Evolutionary conservation across 306 rosid species (phyloP).

Genomic region (Medicago ruthenica): DNA sequence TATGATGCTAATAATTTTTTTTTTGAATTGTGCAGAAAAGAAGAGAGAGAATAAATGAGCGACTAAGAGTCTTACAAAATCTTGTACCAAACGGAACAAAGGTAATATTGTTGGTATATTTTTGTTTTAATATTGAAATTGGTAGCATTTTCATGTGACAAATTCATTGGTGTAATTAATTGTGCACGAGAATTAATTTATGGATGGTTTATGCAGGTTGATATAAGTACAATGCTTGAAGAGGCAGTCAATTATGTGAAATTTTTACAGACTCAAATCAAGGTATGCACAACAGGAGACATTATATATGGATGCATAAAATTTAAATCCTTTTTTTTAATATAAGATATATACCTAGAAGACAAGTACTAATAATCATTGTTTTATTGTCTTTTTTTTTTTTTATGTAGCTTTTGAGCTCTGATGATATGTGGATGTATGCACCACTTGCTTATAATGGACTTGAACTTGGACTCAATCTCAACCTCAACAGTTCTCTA

Average conservation of each 20-base stretch:
- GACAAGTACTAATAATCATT: not conserved
- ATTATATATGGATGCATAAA: not conserved
- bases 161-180: not conserved
- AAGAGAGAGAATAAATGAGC: slow-evolving; percentile 86
- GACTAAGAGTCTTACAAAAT: slow-evolving; percentile 74
- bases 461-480: slow-evolving; percentile 74
- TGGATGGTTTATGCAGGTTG: slow-evolving; percentile 59
- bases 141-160: not conserved
- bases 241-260: slow-evolving; percentile 92
- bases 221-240: slow-evolving; percentile 98
- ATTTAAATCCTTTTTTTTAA: not conserved
- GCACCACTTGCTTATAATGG: slow-evolving; percentile 94
- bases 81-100: slow-evolving; percentile 95
- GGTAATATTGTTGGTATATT: slow-evolving; percentile 43
- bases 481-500: slow-evolving; percentile 51
- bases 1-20: slow-evolving; percentile 24
- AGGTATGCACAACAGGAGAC: slow-evolving; percentile 66
- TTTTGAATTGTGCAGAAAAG: slow-evolving; percentile 70
- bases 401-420: slow-evolving; percentile 75
- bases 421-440: slow-evolving; percentile 95
- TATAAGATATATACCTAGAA: not conserved
- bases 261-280: slow-evolving; percentile 89
- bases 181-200: slow-evolving; percentile 29
- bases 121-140: not conserved
- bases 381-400: not conserved